phyloP scores from a whole-genome alignment of 1,284 basidiomycete species.

The Ustilago tritici region DNA sequence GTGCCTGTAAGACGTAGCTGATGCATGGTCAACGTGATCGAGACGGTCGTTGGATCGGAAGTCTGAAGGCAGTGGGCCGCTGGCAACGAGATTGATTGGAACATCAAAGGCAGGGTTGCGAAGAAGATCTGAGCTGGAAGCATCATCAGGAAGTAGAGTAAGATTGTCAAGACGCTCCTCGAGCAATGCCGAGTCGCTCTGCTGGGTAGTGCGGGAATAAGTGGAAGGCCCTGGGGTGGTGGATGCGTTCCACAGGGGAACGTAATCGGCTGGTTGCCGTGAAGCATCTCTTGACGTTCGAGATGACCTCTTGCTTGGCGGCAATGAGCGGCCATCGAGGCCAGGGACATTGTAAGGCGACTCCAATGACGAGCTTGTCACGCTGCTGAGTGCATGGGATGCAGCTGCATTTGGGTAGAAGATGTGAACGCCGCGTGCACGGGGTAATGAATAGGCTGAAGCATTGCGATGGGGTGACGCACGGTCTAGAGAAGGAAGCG shows the following conservation, averaged over 20 bases:
- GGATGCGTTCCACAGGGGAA: conserved; percentile 35
- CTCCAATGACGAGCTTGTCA: neutral
- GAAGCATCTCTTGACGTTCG: neutral
- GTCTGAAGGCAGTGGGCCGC: neutral
- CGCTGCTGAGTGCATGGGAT: conserved; percentile 19
- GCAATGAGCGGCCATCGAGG: conserved; percentile 8
- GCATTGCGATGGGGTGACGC: conserved; percentile 8
- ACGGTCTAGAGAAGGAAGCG: conserved; percentile 17
- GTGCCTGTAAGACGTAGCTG: neutral
- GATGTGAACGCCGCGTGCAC: conserved; percentile 29
- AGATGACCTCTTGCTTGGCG: neutral
- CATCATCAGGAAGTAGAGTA: conserved; percentile 4
- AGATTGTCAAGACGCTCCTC: conserved; percentile 8
- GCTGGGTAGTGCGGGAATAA: neutral
- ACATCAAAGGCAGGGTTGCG: conserved; percentile 8
- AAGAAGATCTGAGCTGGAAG: neutral
- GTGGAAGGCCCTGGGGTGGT: conserved; percentile 1
- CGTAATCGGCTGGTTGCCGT: conserved; percentile 13
- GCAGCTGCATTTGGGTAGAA: conserved; percentile 33
- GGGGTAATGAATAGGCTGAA: conserved; percentile 14
- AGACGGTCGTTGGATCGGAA: neutral
- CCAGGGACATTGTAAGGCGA: neutral
- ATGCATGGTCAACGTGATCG: neutral
- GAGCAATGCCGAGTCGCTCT: neutral
- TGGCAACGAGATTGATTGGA: conserved; percentile 20